A percentile compares a stretch with the other conserved stretches of the same genome.
These are phyloP conservation scores for Jackrogersella multiformis DNA, from an alignment of 495 filamentous ascomycete genomes.

Conservation along the genomic window DNA sequence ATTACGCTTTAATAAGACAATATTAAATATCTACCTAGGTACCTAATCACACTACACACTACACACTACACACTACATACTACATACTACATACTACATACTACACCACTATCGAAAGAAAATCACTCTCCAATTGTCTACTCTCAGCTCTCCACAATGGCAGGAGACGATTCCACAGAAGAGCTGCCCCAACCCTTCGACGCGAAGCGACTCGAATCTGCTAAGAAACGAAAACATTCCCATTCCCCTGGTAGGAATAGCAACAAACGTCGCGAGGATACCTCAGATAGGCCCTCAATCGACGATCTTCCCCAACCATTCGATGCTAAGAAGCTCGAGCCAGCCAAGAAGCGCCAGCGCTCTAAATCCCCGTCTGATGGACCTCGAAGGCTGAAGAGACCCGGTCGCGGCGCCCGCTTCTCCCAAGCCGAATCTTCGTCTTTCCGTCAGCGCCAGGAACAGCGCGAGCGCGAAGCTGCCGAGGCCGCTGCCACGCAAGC, in stretches of 20 bases:
- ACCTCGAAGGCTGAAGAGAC: slow-evolving; percentile 82
- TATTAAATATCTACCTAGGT: slow-evolving; percentile 7
- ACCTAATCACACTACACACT: too few relatives aligned
- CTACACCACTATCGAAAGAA: too few relatives aligned
- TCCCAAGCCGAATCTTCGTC: slow-evolving; percentile 73
- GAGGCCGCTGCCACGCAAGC: slow-evolving; percentile 58
- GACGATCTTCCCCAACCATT: slow-evolving; percentile 64
- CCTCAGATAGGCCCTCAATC: slow-evolving; percentile 26
- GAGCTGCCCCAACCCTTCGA: slow-evolving; percentile 51
- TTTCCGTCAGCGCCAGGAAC: slow-evolving; percentile 70
- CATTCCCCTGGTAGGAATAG: slow-evolving; percentile 24
- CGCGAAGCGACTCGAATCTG: slow-evolving; percentile 52
- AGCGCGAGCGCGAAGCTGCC: slow-evolving; percentile 69
- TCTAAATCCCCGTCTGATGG: slow-evolving; percentile 55
- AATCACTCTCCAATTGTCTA: slow-evolving; percentile 11
- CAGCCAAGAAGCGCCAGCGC: slow-evolving; percentile 61
- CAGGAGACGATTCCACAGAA: slow-evolving; percentile 40
- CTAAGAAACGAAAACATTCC: slow-evolving; percentile 46
- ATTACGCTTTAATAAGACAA: not conserved
- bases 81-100: too few relatives aligned
- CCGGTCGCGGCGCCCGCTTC: slow-evolving; percentile 82
- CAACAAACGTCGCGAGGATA: slow-evolving; percentile 27
- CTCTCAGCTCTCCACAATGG: slow-evolving; percentile 43
- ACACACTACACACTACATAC: too few relatives aligned
- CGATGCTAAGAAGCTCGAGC: slow-evolving; percentile 63